Evolutionary conservation across 2,329 filamentous ascomycete species (phyloP), one percentile per base, ranked within the genome.

Genomic region (Cytospora chrysosperma): DNA sequence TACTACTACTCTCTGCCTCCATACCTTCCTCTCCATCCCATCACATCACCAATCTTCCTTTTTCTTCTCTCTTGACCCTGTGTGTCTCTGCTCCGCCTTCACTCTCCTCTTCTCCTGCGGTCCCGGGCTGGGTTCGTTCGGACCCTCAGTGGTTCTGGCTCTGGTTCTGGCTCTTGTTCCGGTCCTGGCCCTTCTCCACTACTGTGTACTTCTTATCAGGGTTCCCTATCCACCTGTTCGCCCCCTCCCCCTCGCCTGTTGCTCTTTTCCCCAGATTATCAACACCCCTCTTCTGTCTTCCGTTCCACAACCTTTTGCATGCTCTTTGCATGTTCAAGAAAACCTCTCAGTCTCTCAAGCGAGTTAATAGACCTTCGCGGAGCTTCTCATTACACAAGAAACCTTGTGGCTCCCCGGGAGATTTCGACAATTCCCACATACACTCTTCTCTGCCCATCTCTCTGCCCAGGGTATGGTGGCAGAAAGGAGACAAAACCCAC

Each of bases 241-340:
- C 59, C 59, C 57, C 52, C 57, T 52, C 32, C 56, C 47, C 61
- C 50, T 59, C 50, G 37, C 63, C 21, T 62, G 51, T 63, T 51
- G 47, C 24, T 55, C 27, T 59, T 51, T 53, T 59, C 55, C 59
- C 54, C 59, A 51, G 51, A 60, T 59, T 56, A 43, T 58, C 52
- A 51, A 40, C 55, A 56, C 56, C 55, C 50, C 37, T 34, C 54
- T 51, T 54, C 61, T 37, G 51, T 57, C 54, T 58, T 40, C 63
- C 26, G 59, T 53, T 55, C 59, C 54, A 62, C 54, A 61, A 52
- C 30, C 51, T 32, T 54, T 58, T 59, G 34, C 50, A 34, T 56
- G 17, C 47, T 32, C 55, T 58, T 24, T 60, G 61, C 43, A 34
- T 60, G 30, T 54, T 53, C 26, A 30, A 47, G 58, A 47, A 60